These are phyloP conservation scores for Ophiostoma montium DNA, from an alignment of 2,329 filamentous ascomycete species.

Conservation along the genomic window DNA sequence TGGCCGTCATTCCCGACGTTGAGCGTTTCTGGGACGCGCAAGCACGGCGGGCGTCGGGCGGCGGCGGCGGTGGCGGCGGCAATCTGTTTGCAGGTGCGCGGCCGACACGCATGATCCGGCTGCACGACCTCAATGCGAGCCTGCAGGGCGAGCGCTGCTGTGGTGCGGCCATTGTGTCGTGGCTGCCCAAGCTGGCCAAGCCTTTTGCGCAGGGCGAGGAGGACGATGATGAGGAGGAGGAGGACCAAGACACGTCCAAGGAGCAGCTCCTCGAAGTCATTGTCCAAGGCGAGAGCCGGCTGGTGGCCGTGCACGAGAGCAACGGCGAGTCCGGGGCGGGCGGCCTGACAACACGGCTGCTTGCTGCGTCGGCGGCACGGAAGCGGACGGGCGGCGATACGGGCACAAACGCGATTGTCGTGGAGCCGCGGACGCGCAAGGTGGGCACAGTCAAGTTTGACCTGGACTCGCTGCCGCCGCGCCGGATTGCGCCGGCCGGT, in stretches of 20 bases:
- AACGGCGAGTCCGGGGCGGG: conserved; percentile 22
- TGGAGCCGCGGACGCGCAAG: conserved; percentile 32
- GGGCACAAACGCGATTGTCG: conserved; percentile 35
- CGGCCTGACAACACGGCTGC: conserved; percentile 23
- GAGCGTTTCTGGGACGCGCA: conserved; percentile 47
- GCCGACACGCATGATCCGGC: conserved; percentile 40
- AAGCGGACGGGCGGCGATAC: conserved; percentile 16
- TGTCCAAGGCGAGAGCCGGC: conserved; percentile 39
- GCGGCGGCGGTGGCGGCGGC: conserved; percentile 17
- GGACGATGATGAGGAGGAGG: conserved; percentile 1
- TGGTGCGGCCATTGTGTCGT: conserved; percentile 33
- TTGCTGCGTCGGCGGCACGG: conserved; percentile 17
- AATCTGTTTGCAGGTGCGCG: conserved; percentile 43
- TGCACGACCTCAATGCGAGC: conserved; percentile 37
- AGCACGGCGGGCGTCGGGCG: conserved; percentile 34
- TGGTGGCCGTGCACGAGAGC: conserved; percentile 39
- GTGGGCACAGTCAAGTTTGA: conserved; percentile 33
- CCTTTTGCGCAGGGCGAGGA: background rate
- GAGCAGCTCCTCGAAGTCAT: conserved; percentile 34
- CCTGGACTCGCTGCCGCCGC: conserved; percentile 24
- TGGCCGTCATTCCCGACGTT: conserved; percentile 41
- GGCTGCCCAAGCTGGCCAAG: conserved; percentile 15
- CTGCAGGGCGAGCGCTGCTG: conserved; percentile 43
- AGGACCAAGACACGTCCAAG: conserved; percentile 12
- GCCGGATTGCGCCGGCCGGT: conserved; percentile 5